Evolutionary conservation across 192 early-diverging fungal species (phyloP), one percentile per base, ranked within the genome.

Genomic region (Backusella westeae): DNA sequence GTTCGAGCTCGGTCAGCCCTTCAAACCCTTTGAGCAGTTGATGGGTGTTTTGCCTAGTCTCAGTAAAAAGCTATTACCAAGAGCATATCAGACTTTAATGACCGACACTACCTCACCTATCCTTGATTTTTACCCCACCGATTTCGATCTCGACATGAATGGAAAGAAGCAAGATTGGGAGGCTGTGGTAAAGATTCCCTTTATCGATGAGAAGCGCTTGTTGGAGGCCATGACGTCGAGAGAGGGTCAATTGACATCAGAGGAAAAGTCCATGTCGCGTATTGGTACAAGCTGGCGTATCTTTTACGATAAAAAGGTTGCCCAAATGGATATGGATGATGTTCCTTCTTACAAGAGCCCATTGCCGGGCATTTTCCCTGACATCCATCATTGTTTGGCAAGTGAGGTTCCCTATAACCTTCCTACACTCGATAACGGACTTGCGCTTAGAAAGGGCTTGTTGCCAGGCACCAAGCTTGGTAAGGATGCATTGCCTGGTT

Each of bases 111-210:
- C 90, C 6, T 96, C 94, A n/a, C 94, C 95, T 4, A 97, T 99
- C 59, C 94, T 91, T 78, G 97, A 99, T 73, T 93, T 99, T 82
- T 99, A 95, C 86, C 98, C 98, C 36, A 85, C 80, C 35, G 90
- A 93, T 39, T 98, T 99, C 85, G 91, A 93, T 3, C 85, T 94
- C 15, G 98, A 99, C 77, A 86, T 98, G 88, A 99, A 99, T 81
- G 98, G 98, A 73, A 99, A 99, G 86, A 98, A 97, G 80, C 93
- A 94, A 84, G 91, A 92, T 4, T 99, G 97, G 97, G 97, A 99
- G 85, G 97, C 96, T 19, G 92, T 99, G n/a, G 96, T 98, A n/a
- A 90, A 95, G 66, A 93, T 99, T 67, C 94, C 97, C 14, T 99
- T 99, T 81, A 98, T 99, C 73, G 96, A 99, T 69, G 89, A 96